These are phyloP conservation scores for Suhomyces faveliae DNA, from an alignment of 805 yeast genomes.

Conservation along the genomic window DNA sequence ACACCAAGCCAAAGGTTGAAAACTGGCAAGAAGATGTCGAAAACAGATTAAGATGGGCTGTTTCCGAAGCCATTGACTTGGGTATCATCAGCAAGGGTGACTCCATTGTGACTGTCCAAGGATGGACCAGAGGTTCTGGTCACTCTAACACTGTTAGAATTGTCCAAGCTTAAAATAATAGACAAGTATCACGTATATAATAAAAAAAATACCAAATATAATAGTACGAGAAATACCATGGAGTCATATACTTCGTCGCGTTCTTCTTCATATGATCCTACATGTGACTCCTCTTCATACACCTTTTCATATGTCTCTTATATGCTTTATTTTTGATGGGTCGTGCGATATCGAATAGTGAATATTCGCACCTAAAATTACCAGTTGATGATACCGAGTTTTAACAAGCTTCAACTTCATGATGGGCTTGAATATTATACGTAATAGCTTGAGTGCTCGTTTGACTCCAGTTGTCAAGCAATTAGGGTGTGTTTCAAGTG, in stretches of 20 bases:
- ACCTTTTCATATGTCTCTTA: too few relatives aligned
- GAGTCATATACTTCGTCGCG: too few relatives aligned
- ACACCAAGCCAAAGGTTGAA: slow-evolving; percentile 59
- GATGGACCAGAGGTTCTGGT: slow-evolving; percentile 98
- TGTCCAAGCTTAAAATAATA: slow-evolving; percentile 57
- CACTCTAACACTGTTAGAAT: slow-evolving; percentile 98
- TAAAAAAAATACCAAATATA: too few relatives aligned
- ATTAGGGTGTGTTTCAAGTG: not conserved
- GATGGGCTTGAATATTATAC: not conserved
- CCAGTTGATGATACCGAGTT: not conserved
- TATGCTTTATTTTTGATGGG: not conserved
- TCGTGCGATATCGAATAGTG: not conserved
- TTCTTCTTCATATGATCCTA: too few relatives aligned
- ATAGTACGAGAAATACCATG: too few relatives aligned
- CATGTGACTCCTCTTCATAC: too few relatives aligned
- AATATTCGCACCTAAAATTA: not conserved
- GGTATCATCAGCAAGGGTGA: slow-evolving; percentile 88
- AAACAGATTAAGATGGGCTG: slow-evolving; percentile 89
- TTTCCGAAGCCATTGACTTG: slow-evolving; percentile 80
- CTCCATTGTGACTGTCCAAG: slow-evolving; percentile 91
- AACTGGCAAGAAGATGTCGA: slow-evolving; percentile 98
- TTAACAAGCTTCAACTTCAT: not conserved
- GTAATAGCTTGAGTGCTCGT: not conserved
- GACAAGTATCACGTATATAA: not conserved
- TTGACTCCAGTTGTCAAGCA: not conserved